These are phyloP conservation scores for Leccinum cinnamomeum DNA, from an alignment of 1,284 basidiomycete genomes.

Conservation along the genomic window DNA sequence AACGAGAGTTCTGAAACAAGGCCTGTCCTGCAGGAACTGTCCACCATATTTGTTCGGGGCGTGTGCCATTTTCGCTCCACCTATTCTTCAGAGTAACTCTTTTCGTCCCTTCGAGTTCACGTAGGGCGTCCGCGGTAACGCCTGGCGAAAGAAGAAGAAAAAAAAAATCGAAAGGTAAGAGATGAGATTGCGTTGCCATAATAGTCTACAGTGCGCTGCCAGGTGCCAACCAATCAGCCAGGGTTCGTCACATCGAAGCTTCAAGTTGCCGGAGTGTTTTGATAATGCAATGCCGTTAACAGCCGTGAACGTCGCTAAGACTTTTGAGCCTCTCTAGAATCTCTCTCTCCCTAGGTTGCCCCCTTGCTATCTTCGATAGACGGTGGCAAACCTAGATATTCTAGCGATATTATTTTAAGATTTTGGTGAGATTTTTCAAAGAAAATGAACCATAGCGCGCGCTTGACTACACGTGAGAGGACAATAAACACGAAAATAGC, in stretches of 20 bases:
- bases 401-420: not conserved
- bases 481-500: slow-evolving; percentile 14
- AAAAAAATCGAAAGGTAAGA: slow-evolving; percentile 1
- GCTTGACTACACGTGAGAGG: slow-evolving; percentile 20
- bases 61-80: not conserved
- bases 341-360: not conserved
- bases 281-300: slow-evolving; percentile 25
- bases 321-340: not conserved
- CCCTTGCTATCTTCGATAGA: slow-evolving; percentile 1
- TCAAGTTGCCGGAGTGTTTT: slow-evolving; percentile 13
- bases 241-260: slow-evolving; percentile 10
- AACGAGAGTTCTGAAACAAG: slow-evolving; percentile 3
- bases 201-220: slow-evolving; percentile 16
- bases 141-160: slow-evolving; percentile 6
- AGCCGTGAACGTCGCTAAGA: slow-evolving; percentile 4
- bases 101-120: not conserved
- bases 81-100: not conserved
- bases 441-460: not conserved
- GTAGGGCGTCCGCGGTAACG: slow-evolving; percentile 21
- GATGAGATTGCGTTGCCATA: slow-evolving; percentile 26
- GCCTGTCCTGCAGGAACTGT: not conserved
- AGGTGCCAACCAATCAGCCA: slow-evolving; percentile 3
- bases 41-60: not conserved
- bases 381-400: not conserved
- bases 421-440: slow-evolving; percentile 5